A percentile compares a stretch with the other conserved stretches of the same genome.
Evolutionary conservation across 2,329 filamentous ascomycete species (phyloP).

Genomic region (Penicillium brevicompactum): DNA sequence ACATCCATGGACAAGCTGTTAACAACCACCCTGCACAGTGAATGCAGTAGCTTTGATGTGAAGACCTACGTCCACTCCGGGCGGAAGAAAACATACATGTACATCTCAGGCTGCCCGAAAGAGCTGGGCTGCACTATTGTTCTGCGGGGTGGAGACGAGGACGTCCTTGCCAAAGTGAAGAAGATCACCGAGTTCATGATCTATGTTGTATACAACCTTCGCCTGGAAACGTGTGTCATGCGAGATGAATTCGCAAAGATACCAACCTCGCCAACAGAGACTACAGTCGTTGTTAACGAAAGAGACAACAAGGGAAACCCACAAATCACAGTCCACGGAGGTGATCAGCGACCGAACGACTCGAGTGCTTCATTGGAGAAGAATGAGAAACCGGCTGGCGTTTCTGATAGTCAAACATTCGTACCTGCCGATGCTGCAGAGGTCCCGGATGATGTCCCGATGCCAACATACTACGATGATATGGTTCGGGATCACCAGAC

Average conservation of each 20-base stretch:
- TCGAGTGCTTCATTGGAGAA: conserved; percentile 12
- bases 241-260: conserved; percentile 88
- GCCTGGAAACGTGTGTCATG: conserved; percentile 91
- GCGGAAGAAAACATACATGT: conserved; percentile 92
- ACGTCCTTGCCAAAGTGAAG: conserved; percentile 77
- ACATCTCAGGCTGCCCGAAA: conserved; percentile 84
- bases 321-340: conserved; percentile 1
- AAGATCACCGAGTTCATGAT: conserved; percentile 97
- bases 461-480: conserved; percentile 91
- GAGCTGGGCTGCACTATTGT: conserved; percentile 94
- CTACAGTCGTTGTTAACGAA: conserved; percentile 18
- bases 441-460: conserved; percentile 75
- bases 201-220: conserved; percentile 97
- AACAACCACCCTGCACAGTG: conserved; percentile 72
- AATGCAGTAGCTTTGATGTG: conserved; percentile 86
- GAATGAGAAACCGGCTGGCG: conserved; percentile 19
- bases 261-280: conserved; percentile 62
- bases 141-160: conserved; percentile 75
- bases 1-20: conserved; percentile 94
- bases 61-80: conserved; percentile 90
- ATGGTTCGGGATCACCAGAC: conserved; percentile 93
- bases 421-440: conserved; percentile 42
- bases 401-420: conserved; percentile 17
- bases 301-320: conserved; percentile 11
- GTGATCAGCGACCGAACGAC: not conserved